Conservation (phyloP, 2,329 filamentous ascomycete species). For the Monosporascus sp. region DNA sequence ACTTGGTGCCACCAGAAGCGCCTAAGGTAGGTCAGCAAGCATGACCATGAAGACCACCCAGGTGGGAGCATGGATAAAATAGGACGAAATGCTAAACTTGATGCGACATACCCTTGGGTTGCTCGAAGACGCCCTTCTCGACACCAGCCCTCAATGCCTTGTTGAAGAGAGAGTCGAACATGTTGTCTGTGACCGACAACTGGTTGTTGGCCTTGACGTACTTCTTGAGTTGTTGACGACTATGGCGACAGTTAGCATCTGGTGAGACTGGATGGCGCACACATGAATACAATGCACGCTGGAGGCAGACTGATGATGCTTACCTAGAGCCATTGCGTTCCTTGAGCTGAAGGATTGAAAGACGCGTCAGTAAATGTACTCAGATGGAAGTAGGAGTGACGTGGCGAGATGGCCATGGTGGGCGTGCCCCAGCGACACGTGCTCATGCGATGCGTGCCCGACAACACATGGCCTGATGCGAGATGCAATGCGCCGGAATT, state of each 20-base stretch:
- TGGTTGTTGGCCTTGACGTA: slow-evolving; percentile 37
- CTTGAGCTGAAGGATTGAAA: slow-evolving; percentile 45
- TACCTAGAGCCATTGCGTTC: slow-evolving; percentile 56
- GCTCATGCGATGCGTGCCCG: slow-evolving; percentile 14
- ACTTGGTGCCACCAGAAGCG: slow-evolving; percentile 85
- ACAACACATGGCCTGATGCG: slow-evolving; percentile 9
- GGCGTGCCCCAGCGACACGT: slow-evolving; percentile 3
- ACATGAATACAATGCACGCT: slow-evolving; percentile 7
- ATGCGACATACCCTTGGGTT: slow-evolving; percentile 72
- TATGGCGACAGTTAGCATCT: slow-evolving; percentile 27
- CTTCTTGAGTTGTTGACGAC: slow-evolving; percentile 58
- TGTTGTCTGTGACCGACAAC: slow-evolving; percentile 37
- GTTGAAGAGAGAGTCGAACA: slow-evolving; percentile 64
- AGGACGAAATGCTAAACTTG: not conserved
- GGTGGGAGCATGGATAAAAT: too few species aligned
- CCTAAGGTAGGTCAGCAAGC: slow-evolving; percentile 41
- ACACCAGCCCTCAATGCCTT: slow-evolving; percentile 68
- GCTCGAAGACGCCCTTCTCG: slow-evolving; percentile 79
- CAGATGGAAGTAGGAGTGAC: slow-evolving; percentile 1
- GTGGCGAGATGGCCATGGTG: not conserved
- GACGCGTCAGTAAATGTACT: slow-evolving; percentile 33
- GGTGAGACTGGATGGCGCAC: slow-evolving; percentile 2
- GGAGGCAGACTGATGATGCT: slow-evolving; percentile 3
- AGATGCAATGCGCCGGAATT: slow-evolving; percentile 31
- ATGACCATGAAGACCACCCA: too few species aligned